Evolutionary conservation across 2,329 filamentous ascomycete species (phyloP), one percentile per base, ranked within the genome.

Genomic region (Grosmannia clavigera): DNA sequence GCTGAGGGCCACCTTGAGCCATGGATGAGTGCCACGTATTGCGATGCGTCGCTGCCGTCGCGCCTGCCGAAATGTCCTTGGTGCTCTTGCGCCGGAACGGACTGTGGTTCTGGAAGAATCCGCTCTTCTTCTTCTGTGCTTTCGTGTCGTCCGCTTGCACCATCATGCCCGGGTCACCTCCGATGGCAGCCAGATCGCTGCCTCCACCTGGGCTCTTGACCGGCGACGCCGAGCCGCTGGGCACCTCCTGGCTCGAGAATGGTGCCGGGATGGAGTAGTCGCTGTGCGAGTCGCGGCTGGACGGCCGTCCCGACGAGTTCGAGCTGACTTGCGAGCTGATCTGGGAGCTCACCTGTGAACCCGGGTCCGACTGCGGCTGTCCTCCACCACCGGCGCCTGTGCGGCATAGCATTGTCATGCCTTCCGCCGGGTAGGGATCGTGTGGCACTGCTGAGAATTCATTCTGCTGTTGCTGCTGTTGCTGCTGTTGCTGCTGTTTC

Each of bases 371-470:
- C 57, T 67, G 71, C 16, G 71, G 71, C 3, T 69, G 70, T 5
- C 38, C 38, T 40, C 12, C 38, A 14, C 38, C 38, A 40, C 38
- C 38, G 6, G 51, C 60, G 31, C 50, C 57, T 27, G 86, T 86
- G 22, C 91, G 85, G 73, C 92, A 97, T 64, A 96, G 87, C 83
- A 97, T 95, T 0, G 92, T 96, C 91, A 97, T 97, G 5, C 92
- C 92, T 70, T 97, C 92, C 71, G 87, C 83, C 0, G 92, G 92
- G 70, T 96, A 96, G 11, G 94, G 90, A 67, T 97, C 95, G 67
- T 96, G 91, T 16, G 92, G 91, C 3, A 95, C 82, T 16, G 83
- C 74, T 4, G 84, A 78, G 62, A 89, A 82, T 16, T 40, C 38
- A 6, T 64, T 64, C 60, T 66, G 66, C 33, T 64, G 65, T 1